Evolutionary conservation across 192 early-diverging fungal species (phyloP), one percentile per base, ranked within the genome.

Genomic region (Coemansia interrupta): DNA sequence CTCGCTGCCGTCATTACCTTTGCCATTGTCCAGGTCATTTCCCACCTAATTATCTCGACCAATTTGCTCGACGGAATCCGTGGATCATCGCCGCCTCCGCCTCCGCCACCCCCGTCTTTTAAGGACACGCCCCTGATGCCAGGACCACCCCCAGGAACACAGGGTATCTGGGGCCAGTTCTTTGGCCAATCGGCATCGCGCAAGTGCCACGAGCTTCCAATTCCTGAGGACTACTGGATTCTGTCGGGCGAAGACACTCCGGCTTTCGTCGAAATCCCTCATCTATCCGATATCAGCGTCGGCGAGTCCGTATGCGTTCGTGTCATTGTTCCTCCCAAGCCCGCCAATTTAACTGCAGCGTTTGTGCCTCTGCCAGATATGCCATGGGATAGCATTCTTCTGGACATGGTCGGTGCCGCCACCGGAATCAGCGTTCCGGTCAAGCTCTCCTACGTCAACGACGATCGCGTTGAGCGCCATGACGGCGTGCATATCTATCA

Each of bases 401-500:
- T 78, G n/a, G 63, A 63, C 39, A 23, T 72, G 32, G 59, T 67
- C 6, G 64, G 69, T 18, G 10, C 18, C 2, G n/a, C 12, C n/a
- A 50, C 58, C 10, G 58, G 54, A 1, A 45, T 61, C 42, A 67
- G 63, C 60, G 57, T 78, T 0, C 64, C 75, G 13, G 57, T 68
- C 19, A 8, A 26, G 13, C 56, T 67, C 36, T 36, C 17, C n/a
- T 26, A 48, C 44, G 20, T 48, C 22, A 14, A 28, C 5, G 52
- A 60, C 20, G 40, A n/a, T 23, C 55, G 50, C 53, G 73, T 60
- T 54, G 22, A 42, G 38, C 45, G 59, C n/a, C 66, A 72, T 32
- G 50, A 68, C 12, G 38, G 58, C 53, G 54, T 69, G 18, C 82
- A 83, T 52, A 48, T 83, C 2, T 83, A 83, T 44, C 77, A 83